A percentile compares a stretch with the other conserved stretches of the same genome.
These are phyloP conservation scores for Crotalaria pallida DNA, from an alignment of 306 rosid genomes.

Conservation along the genomic window DNA sequence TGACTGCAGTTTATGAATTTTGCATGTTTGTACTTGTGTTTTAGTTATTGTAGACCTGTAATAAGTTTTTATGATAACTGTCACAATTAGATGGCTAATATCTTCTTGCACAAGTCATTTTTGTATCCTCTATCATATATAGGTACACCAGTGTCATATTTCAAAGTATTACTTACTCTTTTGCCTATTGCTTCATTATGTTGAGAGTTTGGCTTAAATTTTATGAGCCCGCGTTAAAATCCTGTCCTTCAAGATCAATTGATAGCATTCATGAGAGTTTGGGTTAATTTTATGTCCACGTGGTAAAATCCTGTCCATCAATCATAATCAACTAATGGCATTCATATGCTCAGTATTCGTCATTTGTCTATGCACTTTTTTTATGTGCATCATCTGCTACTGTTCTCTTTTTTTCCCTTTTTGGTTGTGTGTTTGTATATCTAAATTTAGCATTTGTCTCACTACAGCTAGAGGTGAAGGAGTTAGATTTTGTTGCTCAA, in stretches of 20 bases:
- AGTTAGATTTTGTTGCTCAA: conserved; percentile 50
- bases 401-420: background rate
- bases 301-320: background rate
- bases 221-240: no score
- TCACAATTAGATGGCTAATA: background rate
- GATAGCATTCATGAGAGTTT: background rate
- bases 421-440: background rate
- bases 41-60: background rate
- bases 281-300: background rate
- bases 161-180: background rate
- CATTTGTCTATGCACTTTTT: background rate
- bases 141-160: background rate
- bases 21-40: background rate
- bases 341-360: background rate
- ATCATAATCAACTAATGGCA: background rate
- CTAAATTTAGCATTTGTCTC: background rate
- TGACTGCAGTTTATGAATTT: background rate
- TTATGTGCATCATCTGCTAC: background rate
- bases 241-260: background rate
- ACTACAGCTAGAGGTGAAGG: conserved; percentile 50
- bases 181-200: background rate
- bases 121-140: background rate
- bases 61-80: background rate
- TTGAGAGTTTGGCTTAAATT: background rate
- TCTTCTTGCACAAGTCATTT: background rate